A percentile compares a stretch with the other conserved stretches of the same genome.
These are phyloP conservation scores for Populus euphratica DNA, from an alignment of 345 rosid species.

Conservation along the genomic window DNA sequence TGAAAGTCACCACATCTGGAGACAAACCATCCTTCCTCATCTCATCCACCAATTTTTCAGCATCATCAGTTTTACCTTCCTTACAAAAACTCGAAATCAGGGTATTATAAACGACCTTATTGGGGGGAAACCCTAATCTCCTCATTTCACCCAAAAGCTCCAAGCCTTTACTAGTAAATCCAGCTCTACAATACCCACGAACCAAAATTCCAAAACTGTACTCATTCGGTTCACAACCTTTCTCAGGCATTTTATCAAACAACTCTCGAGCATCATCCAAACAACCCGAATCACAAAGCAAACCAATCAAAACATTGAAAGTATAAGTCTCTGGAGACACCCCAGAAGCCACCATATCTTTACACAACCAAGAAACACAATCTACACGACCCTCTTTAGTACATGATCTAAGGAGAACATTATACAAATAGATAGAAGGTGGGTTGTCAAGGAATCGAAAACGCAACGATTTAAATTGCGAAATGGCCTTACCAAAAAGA, in stretches of 20 bases:
- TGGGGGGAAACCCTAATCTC: slow-evolving; percentile 46
- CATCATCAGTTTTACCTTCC: slow-evolving; percentile 74
- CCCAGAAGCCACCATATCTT: slow-evolving; percentile 62
- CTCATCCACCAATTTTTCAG: slow-evolving; percentile 71
- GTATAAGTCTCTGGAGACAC: slow-evolving; percentile 75
- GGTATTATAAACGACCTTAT: slow-evolving; percentile 74
- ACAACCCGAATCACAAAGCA: slow-evolving; percentile 61
- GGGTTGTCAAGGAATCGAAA: slow-evolving; percentile 41
- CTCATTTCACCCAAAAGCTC: slow-evolving; percentile 59
- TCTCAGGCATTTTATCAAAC: slow-evolving; percentile 85
- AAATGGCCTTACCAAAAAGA: slow-evolving; percentile 45
- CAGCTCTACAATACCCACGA: slow-evolving; percentile 79
- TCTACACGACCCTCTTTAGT: slow-evolving; percentile 43
- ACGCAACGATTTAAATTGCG: slow-evolving; percentile 56
- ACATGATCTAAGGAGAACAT: slow-evolving; percentile 53
- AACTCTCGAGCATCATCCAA: slow-evolving; percentile 62
- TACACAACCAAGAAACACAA: slow-evolving; percentile 62
- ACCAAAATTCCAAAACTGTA: slow-evolving; percentile 77
- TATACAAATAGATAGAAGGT: slow-evolving; percentile 54
- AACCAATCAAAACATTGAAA: slow-evolving; percentile 64
- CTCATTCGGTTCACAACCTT: slow-evolving; percentile 75
- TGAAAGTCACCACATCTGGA: slow-evolving; percentile 84
- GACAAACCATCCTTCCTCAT: slow-evolving; percentile 70
- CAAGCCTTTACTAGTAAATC: slow-evolving; percentile 48
- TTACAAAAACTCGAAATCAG: slow-evolving; percentile 72